Conservation (phyloP, 1,284 basidiomycete genomes). For the Mycena citricolor region DNA sequence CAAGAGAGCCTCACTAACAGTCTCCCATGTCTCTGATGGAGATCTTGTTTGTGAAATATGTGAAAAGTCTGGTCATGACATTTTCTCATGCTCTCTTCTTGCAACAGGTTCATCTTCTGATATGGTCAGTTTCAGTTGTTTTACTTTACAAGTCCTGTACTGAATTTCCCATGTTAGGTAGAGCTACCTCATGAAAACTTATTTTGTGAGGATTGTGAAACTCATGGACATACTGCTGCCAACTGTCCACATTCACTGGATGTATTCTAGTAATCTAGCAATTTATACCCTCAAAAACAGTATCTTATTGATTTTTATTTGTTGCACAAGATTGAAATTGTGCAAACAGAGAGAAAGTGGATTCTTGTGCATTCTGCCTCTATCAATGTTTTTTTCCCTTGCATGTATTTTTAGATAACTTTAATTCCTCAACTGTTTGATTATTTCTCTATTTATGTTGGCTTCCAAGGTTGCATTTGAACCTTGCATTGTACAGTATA, state of each 20-base stretch:
- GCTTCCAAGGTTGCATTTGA: too few relatives aligned
- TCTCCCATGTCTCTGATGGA: constrained; percentile 26
- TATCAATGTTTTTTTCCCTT: constrained; percentile 2
- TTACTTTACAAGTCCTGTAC: neutral
- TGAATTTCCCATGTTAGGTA: neutral
- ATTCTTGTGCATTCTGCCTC: neutral
- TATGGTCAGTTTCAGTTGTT: neutral
- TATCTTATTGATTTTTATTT: too few relatives aligned
- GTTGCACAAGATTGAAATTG: too few relatives aligned
- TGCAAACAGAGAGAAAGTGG: neutral
- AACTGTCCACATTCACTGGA: constrained; percentile 80
- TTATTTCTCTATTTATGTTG: too few relatives aligned
- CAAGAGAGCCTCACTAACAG: constrained; percentile 26
- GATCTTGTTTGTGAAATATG: constrained; percentile 77
- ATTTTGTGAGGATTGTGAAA: constrained; percentile 79
- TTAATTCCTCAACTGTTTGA: too few relatives aligned
- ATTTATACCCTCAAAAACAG: too few relatives aligned
- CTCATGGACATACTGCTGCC: constrained; percentile 63
- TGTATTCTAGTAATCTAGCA: constrained; percentile 71
- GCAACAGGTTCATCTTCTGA: constrained; percentile 4
- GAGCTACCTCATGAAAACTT: constrained; percentile 37
- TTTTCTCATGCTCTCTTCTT: constrained; percentile 59
- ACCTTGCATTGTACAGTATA: too few relatives aligned
- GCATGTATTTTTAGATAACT: neutral
- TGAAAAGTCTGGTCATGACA: constrained; percentile 78